phyloP scores from a whole-genome alignment of 1,284 basidiomycete genomes.

The Tilletia horrida region DNA sequence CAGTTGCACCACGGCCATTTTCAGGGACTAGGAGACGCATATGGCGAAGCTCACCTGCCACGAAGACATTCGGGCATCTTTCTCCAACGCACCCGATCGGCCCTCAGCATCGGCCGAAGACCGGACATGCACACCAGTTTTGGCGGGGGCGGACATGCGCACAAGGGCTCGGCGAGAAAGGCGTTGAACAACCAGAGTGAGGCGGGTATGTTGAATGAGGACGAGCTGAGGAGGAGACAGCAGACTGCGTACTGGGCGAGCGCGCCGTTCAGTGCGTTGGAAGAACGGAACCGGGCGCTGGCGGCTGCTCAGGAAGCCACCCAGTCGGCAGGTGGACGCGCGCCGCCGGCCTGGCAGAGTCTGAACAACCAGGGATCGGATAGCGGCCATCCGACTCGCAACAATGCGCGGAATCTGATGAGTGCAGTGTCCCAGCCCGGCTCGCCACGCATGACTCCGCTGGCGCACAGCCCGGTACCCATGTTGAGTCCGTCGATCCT shows the following conservation, averaged over 20 bases:
- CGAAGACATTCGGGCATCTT: conserved; percentile 42
- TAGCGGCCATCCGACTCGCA: not conserved
- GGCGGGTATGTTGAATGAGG: not conserved
- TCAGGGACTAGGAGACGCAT: not conserved
- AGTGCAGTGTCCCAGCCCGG: conserved; percentile 29
- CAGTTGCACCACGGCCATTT: not conserved
- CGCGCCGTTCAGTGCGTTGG: conserved; percentile 13
- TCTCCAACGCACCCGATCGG: conserved; percentile 41
- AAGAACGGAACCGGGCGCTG: conserved; percentile 13
- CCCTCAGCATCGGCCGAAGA: conserved; percentile 41
- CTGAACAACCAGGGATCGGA: not conserved
- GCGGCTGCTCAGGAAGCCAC: not conserved
- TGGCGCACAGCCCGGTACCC: not conserved
- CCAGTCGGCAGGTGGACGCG: too few species aligned
- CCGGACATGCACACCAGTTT: conserved; percentile 40
- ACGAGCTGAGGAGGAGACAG: too few species aligned
- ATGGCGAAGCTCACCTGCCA: conserved; percentile 24
- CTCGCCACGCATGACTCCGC: conserved; percentile 24
- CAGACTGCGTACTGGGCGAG: conserved; percentile 6
- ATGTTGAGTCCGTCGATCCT: conserved; percentile 13
- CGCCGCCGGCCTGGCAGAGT: not conserved
- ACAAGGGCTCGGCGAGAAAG: not conserved
- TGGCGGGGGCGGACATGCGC: conserved; percentile 31
- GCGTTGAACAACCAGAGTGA: not conserved
- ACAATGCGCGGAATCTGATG: not conserved